Base-by-base conservation (phyloP, 2,329 filamentous ascomycete species). In the Nannizziopsis arthrosporioides region DNA sequence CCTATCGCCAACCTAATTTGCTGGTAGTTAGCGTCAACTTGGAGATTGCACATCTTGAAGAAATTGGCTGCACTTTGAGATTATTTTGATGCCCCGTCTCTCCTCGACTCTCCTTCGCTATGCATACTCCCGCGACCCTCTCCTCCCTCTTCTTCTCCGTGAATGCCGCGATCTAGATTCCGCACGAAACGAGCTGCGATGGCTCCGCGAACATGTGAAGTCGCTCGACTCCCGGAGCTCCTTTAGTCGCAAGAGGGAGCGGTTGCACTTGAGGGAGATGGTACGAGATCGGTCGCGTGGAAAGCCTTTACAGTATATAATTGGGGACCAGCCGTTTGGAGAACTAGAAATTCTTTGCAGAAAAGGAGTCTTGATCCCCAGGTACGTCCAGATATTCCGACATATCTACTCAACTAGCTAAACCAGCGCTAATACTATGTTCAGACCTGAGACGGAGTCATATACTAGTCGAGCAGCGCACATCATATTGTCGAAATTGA, bases 251-350 rank as follows among this genome's bases (percentile, higher is more conserved):
- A 15, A 10, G 18, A 19, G 57, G 54, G 61, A 61, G 62, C 62
- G 54, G 37, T 54, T 50, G 40, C 51, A 61, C 3, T 56, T 75
- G 15, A 56, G 53, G 42, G 53, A 48, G 2, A 63, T 70, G 58
- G 74, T 67, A 46, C 44, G 45, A 15, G 56, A 62, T 40, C 68
- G 78, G 50, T 67, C 73, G 2, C 63, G 56, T n/a, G 87, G 87
- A 1, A 76, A 81, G 50, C 92, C 92, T 1, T 67, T 98, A 31
- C 92, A 96, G 63, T 96, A 96, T 61, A 74, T 96, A 17, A 70
- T 98, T 1, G 88, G 88, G 2, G 81, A 81, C 4, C 88, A 95
- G 63, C 92, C 84, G 1, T 96, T 98, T 66, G 90, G 89, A 0
- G 69, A 78, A 3, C 67, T 96, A 12, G 83, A 94, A 37, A 83